These are phyloP conservation scores for Cladosporium sp. DNA, from an alignment of 2,329 filamentous ascomycete genomes.

Conservation along the genomic window DNA sequence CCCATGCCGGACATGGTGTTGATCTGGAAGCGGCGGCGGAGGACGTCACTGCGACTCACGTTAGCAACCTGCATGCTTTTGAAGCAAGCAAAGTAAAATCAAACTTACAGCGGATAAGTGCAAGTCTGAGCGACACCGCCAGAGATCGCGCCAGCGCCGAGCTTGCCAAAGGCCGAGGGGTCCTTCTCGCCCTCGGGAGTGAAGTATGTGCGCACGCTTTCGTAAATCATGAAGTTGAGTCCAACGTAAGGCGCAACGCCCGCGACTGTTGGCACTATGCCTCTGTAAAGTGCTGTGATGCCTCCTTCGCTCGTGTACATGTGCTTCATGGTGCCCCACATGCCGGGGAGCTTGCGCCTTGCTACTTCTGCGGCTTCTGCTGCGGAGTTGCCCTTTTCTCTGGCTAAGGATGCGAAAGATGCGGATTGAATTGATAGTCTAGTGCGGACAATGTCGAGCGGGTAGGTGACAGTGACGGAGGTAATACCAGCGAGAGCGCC, in stretches of 20 bases:
- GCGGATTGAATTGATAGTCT: constrained; percentile 93
- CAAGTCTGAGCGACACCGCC: constrained; percentile 94
- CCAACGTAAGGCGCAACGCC: constrained; percentile 97
- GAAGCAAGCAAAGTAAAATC: not conserved
- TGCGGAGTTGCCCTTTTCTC: constrained; percentile 31
- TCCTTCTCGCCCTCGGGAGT: constrained; percentile 86
- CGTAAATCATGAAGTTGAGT: constrained; percentile 98
- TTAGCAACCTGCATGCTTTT: not conserved
- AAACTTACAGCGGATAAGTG: constrained; percentile 90
- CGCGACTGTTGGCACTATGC: constrained; percentile 88
- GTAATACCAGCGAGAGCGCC: constrained; percentile 91
- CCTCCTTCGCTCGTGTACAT: constrained; percentile 96
- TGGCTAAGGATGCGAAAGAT: constrained; percentile 77
- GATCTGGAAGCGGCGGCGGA: constrained; percentile 92
- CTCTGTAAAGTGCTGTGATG: constrained; percentile 79
- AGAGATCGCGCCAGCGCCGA: constrained; percentile 87
- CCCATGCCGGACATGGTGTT: constrained; percentile 99
- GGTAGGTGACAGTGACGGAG: constrained; percentile 91
- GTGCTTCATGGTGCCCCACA: constrained; percentile 75
- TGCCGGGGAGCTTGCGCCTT: constrained; percentile 68
- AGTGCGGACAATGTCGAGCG: constrained; percentile 94
- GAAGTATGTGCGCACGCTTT: constrained; percentile 76
- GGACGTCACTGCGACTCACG: constrained; percentile 63
- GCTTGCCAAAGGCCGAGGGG: constrained; percentile 72
- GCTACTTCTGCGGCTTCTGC: constrained; percentile 39